A percentile compares a stretch with the other conserved stretches of the same genome.
phyloP scores from a whole-genome alignment of 1,139 yeast species.

The Blastobotrys persicus region DNA sequence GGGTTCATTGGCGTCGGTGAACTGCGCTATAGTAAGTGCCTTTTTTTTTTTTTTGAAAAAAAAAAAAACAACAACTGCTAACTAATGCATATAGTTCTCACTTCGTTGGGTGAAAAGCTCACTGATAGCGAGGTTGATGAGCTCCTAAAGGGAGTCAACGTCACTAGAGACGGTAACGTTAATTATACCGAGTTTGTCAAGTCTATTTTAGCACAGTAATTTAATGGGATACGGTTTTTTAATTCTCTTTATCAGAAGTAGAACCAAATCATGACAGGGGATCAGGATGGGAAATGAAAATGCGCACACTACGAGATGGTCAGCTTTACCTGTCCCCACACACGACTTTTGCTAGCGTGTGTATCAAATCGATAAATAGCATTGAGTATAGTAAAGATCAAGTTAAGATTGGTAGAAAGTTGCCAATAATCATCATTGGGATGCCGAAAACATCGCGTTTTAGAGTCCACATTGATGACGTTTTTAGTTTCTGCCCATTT shows the following conservation, averaged over 20 bases:
- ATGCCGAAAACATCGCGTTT: constrained; percentile 87
- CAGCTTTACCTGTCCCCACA: no score
- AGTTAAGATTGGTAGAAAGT: constrained; percentile 61
- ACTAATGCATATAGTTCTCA: constrained; percentile 47
- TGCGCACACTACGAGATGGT: no score
- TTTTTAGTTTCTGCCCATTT: constrained; percentile 47
- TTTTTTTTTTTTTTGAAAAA: background rate
- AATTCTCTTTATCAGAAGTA: constrained; percentile 2
- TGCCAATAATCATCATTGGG: constrained; percentile 96
- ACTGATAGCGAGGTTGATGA: constrained; percentile 92
- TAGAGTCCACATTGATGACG: constrained; percentile 87
- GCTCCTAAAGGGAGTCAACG: constrained; percentile 89
- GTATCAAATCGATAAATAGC: background rate
- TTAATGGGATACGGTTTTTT: background rate
- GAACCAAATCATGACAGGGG: no score
- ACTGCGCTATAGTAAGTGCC: constrained; percentile 60
- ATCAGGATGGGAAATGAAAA: no score
- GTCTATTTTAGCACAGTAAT: constrained; percentile 81
- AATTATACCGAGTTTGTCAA: constrained; percentile 88
- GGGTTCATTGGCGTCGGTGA: constrained; percentile 98
- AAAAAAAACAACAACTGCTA: background rate
- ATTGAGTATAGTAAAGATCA: constrained; percentile 8
- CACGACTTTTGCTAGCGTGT: no score
- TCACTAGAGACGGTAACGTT: constrained; percentile 90
- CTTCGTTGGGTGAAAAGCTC: constrained; percentile 90